Conservation (phyloP, 176 grass and related monocot species). For the Poa annua region DNA sequence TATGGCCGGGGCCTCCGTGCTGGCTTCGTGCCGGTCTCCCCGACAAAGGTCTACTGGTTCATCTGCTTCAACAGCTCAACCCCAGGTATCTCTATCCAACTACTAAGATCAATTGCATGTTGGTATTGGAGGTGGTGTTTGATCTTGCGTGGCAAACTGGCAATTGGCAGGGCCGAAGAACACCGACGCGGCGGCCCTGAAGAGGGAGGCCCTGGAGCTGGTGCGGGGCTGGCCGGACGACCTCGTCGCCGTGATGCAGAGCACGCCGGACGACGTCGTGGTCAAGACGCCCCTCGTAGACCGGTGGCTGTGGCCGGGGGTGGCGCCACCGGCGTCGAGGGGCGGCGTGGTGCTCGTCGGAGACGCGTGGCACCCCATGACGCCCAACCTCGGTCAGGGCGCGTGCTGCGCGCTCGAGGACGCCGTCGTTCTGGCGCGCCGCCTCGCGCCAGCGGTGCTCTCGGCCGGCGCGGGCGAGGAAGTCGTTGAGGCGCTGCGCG, state of each 20-base stretch:
- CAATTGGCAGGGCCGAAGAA: slow-evolving; percentile 55
- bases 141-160: neutral
- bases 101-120: neutral
- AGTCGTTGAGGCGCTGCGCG: slow-evolving; percentile 42
- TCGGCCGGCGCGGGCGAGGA: neutral
- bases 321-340: slow-evolving; percentile 53
- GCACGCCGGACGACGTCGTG: slow-evolving; percentile 63
- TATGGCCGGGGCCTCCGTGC: slow-evolving; percentile 83
- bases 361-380: slow-evolving; percentile 99
- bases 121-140: neutral
- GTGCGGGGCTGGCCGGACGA: slow-evolving; percentile 70
- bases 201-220: slow-evolving; percentile 73
- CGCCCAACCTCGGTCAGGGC: slow-evolving; percentile 93
- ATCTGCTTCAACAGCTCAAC: slow-evolving; percentile 82
- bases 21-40: slow-evolving; percentile 87
- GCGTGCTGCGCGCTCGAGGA: slow-evolving; percentile 92
- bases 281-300: slow-evolving; percentile 82
- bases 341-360: slow-evolving; percentile 70
- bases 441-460: slow-evolving; percentile 42
- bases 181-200: slow-evolving; percentile 56
- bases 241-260: slow-evolving; percentile 64
- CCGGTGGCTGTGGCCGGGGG: slow-evolving; percentile 86
- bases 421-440: slow-evolving; percentile 71
- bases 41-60: slow-evolving; percentile 92
- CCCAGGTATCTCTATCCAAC: slow-evolving; percentile 46